Percentiles rank a stretch among this genome's conserved stretches.
Evolutionary conservation across 257 asterid species (phyloP).

Genomic region (Prunella vulgaris): DNA sequence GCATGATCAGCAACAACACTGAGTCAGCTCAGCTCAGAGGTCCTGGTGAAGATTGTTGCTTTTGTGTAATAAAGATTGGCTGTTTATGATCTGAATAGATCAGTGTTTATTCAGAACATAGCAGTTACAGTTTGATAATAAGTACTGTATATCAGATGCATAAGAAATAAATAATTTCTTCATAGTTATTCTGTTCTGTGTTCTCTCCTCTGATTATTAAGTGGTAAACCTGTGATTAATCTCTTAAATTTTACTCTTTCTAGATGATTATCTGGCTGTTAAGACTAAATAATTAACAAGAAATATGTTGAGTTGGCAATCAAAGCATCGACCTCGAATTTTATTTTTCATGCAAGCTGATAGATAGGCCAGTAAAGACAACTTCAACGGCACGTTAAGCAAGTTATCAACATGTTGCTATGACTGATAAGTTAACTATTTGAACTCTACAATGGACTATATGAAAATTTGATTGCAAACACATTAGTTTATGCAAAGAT

Average conservation of each 20-base stretch:
- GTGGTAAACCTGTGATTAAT: neutral
- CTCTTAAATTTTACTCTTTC: neutral
- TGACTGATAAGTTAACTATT: neutral
- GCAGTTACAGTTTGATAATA: neutral
- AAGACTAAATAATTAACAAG: too few relatives aligned
- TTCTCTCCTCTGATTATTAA: neutral
- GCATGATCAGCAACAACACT: neutral
- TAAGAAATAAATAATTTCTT: neutral
- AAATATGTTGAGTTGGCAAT: too few relatives aligned
- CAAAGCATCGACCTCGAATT: too few relatives aligned
- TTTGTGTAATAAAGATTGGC: neutral
- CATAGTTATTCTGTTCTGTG: neutral
- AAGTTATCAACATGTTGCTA: neutral
- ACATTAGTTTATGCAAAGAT: too few relatives aligned
- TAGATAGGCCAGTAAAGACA: neutral
- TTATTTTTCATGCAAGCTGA: too few relatives aligned
- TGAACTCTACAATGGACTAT: constrained; percentile 3
- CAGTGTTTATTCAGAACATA: neutral
- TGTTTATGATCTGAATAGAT: neutral
- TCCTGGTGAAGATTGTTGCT: neutral
- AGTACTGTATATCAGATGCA: neutral
- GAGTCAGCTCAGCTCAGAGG: neutral
- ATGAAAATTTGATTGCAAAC: too few relatives aligned
- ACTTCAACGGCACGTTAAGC: neutral
- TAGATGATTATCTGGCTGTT: neutral